Evolutionary conservation across 352 stramenopile species (phyloP), one percentile per base, ranked within the genome.

Genomic region (Globisporangium echinulatum): DNA sequence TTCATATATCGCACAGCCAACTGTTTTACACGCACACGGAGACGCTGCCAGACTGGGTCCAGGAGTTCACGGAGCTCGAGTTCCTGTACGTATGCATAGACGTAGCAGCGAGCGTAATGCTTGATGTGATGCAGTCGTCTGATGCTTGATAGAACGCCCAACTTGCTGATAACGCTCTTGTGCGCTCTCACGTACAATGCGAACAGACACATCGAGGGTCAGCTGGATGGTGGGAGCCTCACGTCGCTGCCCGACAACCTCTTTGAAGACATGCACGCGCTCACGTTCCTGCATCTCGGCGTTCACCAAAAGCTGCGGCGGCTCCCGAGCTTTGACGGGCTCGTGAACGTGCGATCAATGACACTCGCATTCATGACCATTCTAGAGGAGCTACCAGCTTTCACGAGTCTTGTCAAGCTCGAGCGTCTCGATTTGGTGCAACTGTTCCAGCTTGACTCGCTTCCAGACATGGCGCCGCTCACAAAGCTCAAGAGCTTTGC

Each of bases 21-120:
- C 59, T 83, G 8, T 56, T 68, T 3, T 80, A 83, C 25, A 71
- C 71, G 0, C 59, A 76, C 50, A 80, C 65, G 0, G 33, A 71
- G 17, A 66, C 59, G 3, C 25, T 83, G 7, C 69, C 74, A 5
- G 47, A 36, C 3, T 80, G 71, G 74, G 58, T 69, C 40, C 72
- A 65, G 33, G 54, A 71, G 38, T 68, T 71, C 42, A 64, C 61
- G 0, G 58, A 70, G 5, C 67, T 83, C 8, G 69, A 80, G 48
- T 78, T 67, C 25, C 14, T 83, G 56, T 54, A 54, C 36, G 56
- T 37, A 51, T 38, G 10, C 40, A 10, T 44, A 44, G 7, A 10
- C 40, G 40, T 7, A 7, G 40, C 40, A 44, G 40, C 10, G 40
- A 44, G 7, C 7, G 10, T 44, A 44, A 10, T 44, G 40, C 43